phyloP scores from a whole-genome alignment of 140 eudicot genomes.

The Flaveria floridana region DNA sequence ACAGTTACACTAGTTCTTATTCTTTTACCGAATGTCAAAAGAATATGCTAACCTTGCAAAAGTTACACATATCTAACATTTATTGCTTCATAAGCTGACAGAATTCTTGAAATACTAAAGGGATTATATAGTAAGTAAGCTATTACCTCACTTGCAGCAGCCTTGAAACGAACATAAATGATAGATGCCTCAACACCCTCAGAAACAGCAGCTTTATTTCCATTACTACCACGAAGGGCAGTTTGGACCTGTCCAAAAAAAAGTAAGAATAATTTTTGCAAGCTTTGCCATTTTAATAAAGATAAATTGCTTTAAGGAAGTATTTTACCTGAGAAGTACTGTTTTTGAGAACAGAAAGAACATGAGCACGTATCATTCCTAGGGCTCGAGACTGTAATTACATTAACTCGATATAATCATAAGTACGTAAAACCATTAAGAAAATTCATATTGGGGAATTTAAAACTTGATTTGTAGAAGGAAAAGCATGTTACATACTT shows the following conservation, averaged over 20 bases:
- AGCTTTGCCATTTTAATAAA: conserved; percentile 16
- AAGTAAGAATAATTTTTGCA: not conserved
- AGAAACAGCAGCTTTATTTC: conserved; percentile 61
- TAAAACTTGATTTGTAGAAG: not conserved
- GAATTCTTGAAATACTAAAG: conserved; percentile 13
- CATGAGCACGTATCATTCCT: conserved; percentile 82
- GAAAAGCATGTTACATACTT: conserved; percentile 45
- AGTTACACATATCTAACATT: not conserved
- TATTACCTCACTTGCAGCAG: conserved; percentile 97
- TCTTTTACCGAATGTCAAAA: conserved; percentile 1
- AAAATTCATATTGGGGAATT: conserved; percentile 18
- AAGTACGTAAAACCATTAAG: conserved; percentile 12
- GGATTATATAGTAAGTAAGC: conserved; percentile 7
- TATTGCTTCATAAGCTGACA: conserved; percentile 14
- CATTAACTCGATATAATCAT: conserved; percentile 10
- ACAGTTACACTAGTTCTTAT: not conserved
- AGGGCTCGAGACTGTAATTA: conserved; percentile 81
- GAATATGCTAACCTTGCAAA: not conserved
- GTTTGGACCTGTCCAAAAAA: conserved; percentile 62
- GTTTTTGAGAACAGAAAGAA: conserved; percentile 78
- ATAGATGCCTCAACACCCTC: conserved; percentile 95
- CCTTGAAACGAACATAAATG: conserved; percentile 93
- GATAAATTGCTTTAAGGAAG: conserved; percentile 13
- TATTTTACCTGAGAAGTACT: conserved; percentile 83
- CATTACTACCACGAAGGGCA: conserved; percentile 69